These are phyloP conservation scores for Syzygium malaccense DNA, from an alignment of 441 rosid species.

Conservation along the genomic window DNA sequence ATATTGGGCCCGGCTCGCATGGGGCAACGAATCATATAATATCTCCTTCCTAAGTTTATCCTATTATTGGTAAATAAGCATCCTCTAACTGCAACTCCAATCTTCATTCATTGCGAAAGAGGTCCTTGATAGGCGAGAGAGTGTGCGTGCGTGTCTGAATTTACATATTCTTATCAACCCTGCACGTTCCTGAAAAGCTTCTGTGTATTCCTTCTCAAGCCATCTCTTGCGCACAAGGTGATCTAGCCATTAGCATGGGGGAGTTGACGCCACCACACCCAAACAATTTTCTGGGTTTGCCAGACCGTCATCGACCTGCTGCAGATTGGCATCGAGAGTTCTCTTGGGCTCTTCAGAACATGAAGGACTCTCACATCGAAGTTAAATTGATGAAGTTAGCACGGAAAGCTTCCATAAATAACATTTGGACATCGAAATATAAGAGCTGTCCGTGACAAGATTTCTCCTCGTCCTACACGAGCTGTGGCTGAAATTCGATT, in stretches of 20 bases:
- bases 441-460: neutral
- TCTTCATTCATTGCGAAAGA: neutral
- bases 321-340: neutral
- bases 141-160: neutral
- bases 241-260: neutral
- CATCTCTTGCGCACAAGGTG: neutral
- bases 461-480: neutral
- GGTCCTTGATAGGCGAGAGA: neutral
- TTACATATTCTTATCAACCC: neutral
- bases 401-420: neutral
- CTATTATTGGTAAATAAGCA: neutral
- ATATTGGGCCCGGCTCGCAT: neutral
- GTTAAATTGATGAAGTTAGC: neutral
- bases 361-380: neutral
- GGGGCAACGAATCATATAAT: neutral
- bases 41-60: neutral
- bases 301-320: neutral
- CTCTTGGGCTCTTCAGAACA: neutral
- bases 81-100: neutral
- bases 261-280: neutral
- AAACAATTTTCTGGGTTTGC: neutral
- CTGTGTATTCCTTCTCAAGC: neutral
- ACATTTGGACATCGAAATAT: neutral
- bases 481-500: neutral
- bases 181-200: neutral